A percentile compares a stretch with the other conserved stretches of the same genome.
These are phyloP conservation scores for Meira miltonrushii DNA, from an alignment of 1,284 basidiomycete species.

Conservation along the genomic window DNA sequence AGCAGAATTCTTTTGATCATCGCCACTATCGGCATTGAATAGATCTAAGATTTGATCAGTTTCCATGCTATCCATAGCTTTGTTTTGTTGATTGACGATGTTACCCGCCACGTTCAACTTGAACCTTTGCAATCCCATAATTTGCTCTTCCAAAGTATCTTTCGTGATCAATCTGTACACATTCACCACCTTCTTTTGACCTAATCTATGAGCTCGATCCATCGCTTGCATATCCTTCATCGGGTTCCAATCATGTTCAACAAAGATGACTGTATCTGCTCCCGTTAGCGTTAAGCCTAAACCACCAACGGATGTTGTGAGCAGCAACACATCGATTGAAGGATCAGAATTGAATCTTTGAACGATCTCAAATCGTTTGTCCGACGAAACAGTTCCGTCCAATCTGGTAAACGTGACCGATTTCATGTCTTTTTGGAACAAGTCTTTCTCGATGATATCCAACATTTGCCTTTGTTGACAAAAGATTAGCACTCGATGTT, in stretches of 20 bases:
- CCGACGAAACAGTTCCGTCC: conserved; percentile 60
- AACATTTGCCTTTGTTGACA: conserved; percentile 99
- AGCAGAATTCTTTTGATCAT: conserved; percentile 8
- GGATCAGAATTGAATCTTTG: conserved; percentile 98
- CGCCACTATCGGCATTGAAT: conserved; percentile 58
- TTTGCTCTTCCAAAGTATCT: conserved; percentile 96
- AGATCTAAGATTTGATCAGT: conserved; percentile 94
- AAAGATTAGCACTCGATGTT: conserved; percentile 96
- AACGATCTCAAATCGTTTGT: conserved; percentile 61
- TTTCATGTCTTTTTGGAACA: conserved; percentile 89
- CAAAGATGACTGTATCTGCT: conserved; percentile 98
- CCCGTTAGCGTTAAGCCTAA: conserved; percentile 93
- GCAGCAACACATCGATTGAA: conserved; percentile 88
- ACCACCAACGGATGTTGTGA: conserved; percentile 96
- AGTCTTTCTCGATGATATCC: conserved; percentile 88
- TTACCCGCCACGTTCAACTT: conserved; percentile 97
- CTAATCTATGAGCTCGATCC: conserved; percentile 96
- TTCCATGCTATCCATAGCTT: conserved; percentile 88
- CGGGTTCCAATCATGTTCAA: conserved; percentile 99
- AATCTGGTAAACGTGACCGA: conserved; percentile 95
- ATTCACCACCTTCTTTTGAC: conserved; percentile 98
- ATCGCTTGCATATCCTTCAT: conserved; percentile 99
- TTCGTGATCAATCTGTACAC: conserved; percentile 96
- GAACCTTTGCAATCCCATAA: conserved; percentile 96
- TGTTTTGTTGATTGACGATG: conserved; percentile 94